These are phyloP conservation scores for Sequoiadendron giganteum DNA, from an alignment of 75 land plant species.

Conservation along the genomic window DNA sequence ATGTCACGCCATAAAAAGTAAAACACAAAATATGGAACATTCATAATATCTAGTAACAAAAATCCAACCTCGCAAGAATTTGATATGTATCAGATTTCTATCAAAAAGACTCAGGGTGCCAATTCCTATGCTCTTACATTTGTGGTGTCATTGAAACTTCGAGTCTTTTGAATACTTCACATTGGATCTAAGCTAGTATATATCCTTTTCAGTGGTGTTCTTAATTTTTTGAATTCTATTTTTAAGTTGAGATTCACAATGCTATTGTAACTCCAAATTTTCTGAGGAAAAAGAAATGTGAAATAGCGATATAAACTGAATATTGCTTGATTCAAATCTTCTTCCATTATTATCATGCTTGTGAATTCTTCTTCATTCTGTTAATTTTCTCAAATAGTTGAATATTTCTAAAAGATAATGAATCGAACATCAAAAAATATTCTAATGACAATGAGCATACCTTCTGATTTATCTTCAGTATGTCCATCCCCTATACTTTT, in stretches of 20 bases:
- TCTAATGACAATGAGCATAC: not conserved
- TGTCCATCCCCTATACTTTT: not conserved
- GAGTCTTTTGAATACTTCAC: not conserved
- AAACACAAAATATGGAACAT: no score
- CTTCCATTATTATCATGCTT: not conserved
- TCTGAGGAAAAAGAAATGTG: not conserved
- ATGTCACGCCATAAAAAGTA: not conserved
- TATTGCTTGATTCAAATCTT: not conserved
- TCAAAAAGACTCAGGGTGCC: not conserved
- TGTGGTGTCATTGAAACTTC: not conserved
- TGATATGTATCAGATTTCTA: not conserved
- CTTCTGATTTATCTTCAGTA: constrained; percentile 5
- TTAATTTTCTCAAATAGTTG: not conserved
- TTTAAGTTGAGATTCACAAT: not conserved
- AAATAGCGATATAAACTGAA: not conserved
- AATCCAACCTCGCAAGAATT: not conserved
- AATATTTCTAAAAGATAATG: not conserved
- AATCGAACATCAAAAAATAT: not conserved
- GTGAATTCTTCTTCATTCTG: not conserved
- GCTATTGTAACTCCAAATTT: not conserved
- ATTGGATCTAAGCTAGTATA: not conserved
- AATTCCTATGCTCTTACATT: not conserved
- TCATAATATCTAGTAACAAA: no score
- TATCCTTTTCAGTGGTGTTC: not conserved
- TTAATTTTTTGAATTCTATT: not conserved